Base-by-base conservation (phyloP, 2,329 filamentous ascomycete species). In the Colletotrichum limetticola region DNA sequence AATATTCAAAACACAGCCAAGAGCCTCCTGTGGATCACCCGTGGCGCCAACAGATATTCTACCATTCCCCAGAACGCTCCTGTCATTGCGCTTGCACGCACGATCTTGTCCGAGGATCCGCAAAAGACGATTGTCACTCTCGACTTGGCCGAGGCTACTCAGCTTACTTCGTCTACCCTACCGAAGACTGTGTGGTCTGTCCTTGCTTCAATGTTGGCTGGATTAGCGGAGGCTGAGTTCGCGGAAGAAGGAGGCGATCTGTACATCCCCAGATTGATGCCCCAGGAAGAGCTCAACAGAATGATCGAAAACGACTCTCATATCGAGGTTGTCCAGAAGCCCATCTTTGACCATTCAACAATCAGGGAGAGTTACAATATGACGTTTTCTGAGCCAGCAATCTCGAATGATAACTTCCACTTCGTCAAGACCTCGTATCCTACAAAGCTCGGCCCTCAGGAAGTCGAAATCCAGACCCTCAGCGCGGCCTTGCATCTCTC, bases 101-200 rank as follows among this genome's bases (percentile, higher is more conserved):
- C 86, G 0, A 78, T 89, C 9, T 82, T 85, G 59, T 89, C 87
- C 0, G 88, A 89, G 59, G 84, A 88, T 71, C 79, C 83, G 0
- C 80, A 82, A 22, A 87, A 83, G 75, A 78, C 74, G 0, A 80
- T 88, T 19, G 78, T 84, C 12, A 85, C 83, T 0, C 78, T 89
- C n/a, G 86, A 88, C 63, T 49, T 88, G 5, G 76, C 74, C 19
- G 19, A 35, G 1, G 59, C 70, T 4, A 80, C 80, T 2, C 69
- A 76, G 2, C 5, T 56, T 0, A 46, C 72, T 3, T 72, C 78
- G 4, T 58, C 74, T 4, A 76, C 84, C 11, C 71, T 79, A 11
- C 68, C 57, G 0, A 73, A 83, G 3, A 78, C 82, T 26, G 63
- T 75, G 7, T 74, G 68, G 37, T 72, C 75, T 3, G 81, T 83